These are phyloP conservation scores for Glycine soja DNA, from an alignment of 306 rosid species.

Conservation along the genomic window DNA sequence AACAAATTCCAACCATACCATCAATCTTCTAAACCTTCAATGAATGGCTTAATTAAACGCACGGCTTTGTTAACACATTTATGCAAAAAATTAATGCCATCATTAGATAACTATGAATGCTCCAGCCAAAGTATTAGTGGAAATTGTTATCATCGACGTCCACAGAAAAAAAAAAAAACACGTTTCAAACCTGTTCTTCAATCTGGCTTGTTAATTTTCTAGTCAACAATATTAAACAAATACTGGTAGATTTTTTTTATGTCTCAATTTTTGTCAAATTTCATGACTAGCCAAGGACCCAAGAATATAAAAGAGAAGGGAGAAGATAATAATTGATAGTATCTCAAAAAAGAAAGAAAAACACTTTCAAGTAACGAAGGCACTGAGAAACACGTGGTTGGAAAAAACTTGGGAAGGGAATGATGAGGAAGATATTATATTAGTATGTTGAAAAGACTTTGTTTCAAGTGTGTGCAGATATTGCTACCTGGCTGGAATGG, in stretches of 20 bases:
- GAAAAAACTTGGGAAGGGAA: background rate
- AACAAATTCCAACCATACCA: background rate
- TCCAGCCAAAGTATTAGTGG: background rate
- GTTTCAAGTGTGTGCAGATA: background rate
- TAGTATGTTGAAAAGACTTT: background rate
- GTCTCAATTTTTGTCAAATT: background rate
- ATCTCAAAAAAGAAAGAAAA: background rate
- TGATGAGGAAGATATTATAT: background rate
- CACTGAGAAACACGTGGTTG: slow-evolving; percentile 28
- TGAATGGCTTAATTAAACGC: background rate
- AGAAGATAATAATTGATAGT: background rate
- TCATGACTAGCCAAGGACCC: background rate
- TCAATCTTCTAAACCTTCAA: background rate
- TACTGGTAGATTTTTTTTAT: background rate
- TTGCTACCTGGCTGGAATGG: background rate
- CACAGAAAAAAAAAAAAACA: background rate
- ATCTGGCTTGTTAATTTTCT: background rate
- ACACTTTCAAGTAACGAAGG: background rate
- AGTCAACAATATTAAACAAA: background rate
- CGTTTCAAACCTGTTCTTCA: background rate
- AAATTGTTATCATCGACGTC: background rate
- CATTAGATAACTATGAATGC: slow-evolving; percentile 1
- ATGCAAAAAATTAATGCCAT: background rate
- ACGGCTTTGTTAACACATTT: background rate
- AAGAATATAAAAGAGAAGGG: background rate